Evolutionary conservation across 345 rosid species (phyloP), one percentile per base, ranked within the genome.

Genomic region (Crucihimalaya himalaica): DNA sequence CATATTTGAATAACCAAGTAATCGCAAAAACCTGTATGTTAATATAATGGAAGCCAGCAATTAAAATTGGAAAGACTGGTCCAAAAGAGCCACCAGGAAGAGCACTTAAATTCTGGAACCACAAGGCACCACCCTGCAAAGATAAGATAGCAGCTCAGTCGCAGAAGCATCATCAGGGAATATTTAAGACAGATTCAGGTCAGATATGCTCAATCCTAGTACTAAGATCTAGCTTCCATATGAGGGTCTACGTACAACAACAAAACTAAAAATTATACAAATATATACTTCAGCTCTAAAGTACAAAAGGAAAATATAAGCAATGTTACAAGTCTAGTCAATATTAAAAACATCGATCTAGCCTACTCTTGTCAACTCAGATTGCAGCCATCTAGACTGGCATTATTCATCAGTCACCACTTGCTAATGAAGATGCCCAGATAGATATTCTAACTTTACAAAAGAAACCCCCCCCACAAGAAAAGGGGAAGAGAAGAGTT

Each of bases 51-150:
- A 94, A 82, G 78, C 74, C 74, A 61, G 92, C 90, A 70, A 89
- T 82, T 29, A 88, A 68, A 45, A 89, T 18, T 28, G 99, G 97
- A 77, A 94, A 86, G 59, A 89, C 82, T 73, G 83, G 73, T 81
- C 96, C 92, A 59, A 78, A 80, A 73, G 72, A 72, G 73, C 93
- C 88, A 43, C 71, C 83, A 54, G 97, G 85, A 34, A 69, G 70
- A 75, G 81, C 92, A 65, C 92, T 84, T 86, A 94, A 79, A 82
- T 91, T 83, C 75, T 88, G 89, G 83, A 94, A 94, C 97, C 98
- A 94, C 21, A 91, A 83, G 71, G 86, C 70, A 75, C 98, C 98
- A 46, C 98, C 98, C 97, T 94, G 87, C 27, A 58, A 71, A 62
- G 50, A 76, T 5, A 68, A 70, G 71, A 70, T 25, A 70, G 15